A percentile compares a stretch with the other conserved stretches of the same genome.
Evolutionary conservation across 768 basidiomycete species (phyloP).

Genomic region (Leccinum rimulosum): DNA sequence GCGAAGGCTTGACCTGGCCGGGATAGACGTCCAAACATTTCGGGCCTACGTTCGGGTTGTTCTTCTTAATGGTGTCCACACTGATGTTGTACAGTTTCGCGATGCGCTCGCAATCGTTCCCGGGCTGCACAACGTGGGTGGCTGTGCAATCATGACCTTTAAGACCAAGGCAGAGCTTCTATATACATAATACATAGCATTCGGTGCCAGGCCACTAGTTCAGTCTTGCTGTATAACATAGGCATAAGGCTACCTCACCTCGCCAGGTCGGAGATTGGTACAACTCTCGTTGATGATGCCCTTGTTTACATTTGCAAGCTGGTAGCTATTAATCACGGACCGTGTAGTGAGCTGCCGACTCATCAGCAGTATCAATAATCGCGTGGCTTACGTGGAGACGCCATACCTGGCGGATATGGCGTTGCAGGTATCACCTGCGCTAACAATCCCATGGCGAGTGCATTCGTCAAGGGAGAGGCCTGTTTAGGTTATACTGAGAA

Average conservation of each 20-base stretch:
- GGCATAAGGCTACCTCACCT: constrained; percentile 34
- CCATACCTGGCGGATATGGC: constrained; percentile 43
- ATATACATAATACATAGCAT: neutral
- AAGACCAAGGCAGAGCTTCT: constrained; percentile 55
- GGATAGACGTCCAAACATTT: neutral
- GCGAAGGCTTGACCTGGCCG: neutral
- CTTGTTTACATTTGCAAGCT: constrained; percentile 53
- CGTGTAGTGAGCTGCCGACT: neutral
- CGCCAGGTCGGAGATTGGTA: constrained; percentile 49
- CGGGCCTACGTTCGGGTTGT: neutral
- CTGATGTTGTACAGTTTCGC: neutral
- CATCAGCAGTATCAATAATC: neutral
- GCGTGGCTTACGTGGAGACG: constrained; percentile 54
- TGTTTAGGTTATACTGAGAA: neutral
- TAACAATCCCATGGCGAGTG: neutral
- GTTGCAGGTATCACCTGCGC: neutral
- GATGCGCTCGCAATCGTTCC: neutral
- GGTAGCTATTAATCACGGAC: constrained; percentile 40
- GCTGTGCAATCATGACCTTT: constrained; percentile 51
- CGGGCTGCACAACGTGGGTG: neutral
- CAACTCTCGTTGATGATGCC: constrained; percentile 48
- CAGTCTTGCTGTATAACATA: neutral
- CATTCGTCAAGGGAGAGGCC: neutral
- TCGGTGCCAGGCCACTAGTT: neutral
- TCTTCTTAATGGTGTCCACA: neutral